Base-by-base conservation (phyloP, 805 yeast genomes). In the Teunomyces pallodes region DNA sequence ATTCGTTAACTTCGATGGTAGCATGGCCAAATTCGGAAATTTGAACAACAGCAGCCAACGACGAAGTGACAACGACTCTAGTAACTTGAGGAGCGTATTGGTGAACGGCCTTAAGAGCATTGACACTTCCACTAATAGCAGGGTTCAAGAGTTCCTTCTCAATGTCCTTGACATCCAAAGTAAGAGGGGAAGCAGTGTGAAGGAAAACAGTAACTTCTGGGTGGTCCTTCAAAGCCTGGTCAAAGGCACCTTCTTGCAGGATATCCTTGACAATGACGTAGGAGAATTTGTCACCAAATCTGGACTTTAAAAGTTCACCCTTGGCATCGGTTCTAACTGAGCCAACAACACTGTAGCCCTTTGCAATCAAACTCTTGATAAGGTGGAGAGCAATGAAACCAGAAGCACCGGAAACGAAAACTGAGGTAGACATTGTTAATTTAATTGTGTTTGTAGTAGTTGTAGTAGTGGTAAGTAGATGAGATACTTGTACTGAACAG, bases 21-120 rank as follows among this genome's bases (percentile, higher is more conserved):
- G 66, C 64, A 5, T 58, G 54, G 2, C 65, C 64, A 46, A 71
- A 74, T 41, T 56, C 60, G 31, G 64, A 8, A 7, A 7, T 6
- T 10, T 13, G 8, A 8, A 38, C 14, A 12, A 59, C 40, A 3
- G 80, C 76, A 9, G 79, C 80, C 54, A 70, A 76, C 4, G 80
- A 75, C 3, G 80, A 81, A 0, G 86, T 82, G 12, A 78, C 52
- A 14, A 82, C 82, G 30, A 82, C 76, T 38, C 74, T 67, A 42
- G 71, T 70, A 28, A 79, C 72, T 47, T 73, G 68, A 8, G 77
- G 72, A 14, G 77, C 65, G 30, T 48, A 54, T 2, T 27, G 16
- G 38, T 53, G 29, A 33, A 56, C 49, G 3, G 65, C 52, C 10
- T 40, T 42, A 48, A 59, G 47, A 13, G 59, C 58, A 53, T 56